Percentiles rank a stretch among this genome's conserved stretches.
phyloP scores from a whole-genome alignment of 1,284 basidiomycete species.

The Porodaedalea pini region DNA sequence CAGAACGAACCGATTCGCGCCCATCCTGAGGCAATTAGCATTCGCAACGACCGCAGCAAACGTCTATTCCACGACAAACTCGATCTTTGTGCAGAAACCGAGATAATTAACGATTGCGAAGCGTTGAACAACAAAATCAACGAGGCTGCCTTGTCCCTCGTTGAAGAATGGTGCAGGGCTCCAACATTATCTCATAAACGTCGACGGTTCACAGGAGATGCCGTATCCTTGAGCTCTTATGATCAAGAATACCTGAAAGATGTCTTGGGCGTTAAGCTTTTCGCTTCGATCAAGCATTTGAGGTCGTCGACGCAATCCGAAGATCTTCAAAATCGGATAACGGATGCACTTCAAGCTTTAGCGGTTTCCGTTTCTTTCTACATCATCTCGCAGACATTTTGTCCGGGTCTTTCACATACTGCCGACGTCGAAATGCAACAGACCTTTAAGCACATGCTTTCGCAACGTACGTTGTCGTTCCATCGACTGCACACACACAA shows the following conservation, averaged over 20 bases:
- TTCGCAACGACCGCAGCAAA: background rate
- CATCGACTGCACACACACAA: background rate
- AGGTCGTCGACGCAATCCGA: background rate
- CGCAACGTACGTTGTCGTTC: background rate
- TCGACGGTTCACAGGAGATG: background rate
- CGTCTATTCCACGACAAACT: slow-evolving; percentile 3
- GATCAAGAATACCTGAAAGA: background rate
- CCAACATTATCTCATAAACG: background rate
- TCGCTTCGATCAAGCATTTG: background rate
- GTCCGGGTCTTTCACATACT: background rate
- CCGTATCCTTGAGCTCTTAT: background rate
- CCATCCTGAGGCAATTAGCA: too few species aligned
- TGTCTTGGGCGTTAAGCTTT: background rate
- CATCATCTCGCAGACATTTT: background rate
- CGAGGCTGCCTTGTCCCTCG: background rate
- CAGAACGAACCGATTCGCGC: too few species aligned
- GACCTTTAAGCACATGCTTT: slow-evolving; percentile 1
- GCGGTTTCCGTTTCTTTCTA: too few species aligned
- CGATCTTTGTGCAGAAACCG: slow-evolving; percentile 13
- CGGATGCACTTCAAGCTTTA: background rate
- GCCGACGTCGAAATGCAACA: background rate
- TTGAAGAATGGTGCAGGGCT: background rate
- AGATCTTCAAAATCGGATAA: background rate
- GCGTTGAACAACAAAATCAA: slow-evolving; percentile 1
- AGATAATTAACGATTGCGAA: slow-evolving; percentile 8